Evolutionary conservation across 768 basidiomycete species (phyloP).

Genomic region (Dentipellis fragilis): DNA sequence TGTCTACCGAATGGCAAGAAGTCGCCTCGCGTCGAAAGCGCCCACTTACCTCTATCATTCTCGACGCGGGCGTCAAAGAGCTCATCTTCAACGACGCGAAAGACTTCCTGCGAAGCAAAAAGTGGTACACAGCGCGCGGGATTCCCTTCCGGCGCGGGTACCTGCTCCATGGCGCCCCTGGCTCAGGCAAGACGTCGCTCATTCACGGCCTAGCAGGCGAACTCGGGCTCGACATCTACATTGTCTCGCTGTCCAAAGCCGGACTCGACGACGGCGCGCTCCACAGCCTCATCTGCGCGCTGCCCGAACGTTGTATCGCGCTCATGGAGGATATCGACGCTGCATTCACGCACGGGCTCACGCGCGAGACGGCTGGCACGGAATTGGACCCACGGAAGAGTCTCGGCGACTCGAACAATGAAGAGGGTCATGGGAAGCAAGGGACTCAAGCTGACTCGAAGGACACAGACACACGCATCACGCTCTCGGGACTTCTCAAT

Average conservation of each 20-base stretch:
- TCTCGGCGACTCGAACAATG: not conserved
- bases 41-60: slow-evolving; percentile 53
- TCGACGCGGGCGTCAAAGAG: slow-evolving; percentile 62
- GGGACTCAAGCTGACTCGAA: slow-evolving; percentile 29
- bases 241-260: slow-evolving; percentile 54
- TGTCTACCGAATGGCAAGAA: slow-evolving; percentile 37
- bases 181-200: slow-evolving; percentile 70
- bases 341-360: slow-evolving; percentile 44
- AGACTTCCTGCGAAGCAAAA: slow-evolving; percentile 59
- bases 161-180: slow-evolving; percentile 64
- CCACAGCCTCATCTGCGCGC: slow-evolving; percentile 43
- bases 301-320: slow-evolving; percentile 63
- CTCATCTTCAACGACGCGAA: slow-evolving; percentile 55
- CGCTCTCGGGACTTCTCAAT: slow-evolving; percentile 66
- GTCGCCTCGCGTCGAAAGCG: slow-evolving; percentile 54
- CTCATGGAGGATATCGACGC: slow-evolving; percentile 84
- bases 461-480: slow-evolving; percentile 29
- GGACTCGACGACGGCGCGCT: slow-evolving; percentile 56
- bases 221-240: slow-evolving; percentile 62
- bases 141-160: slow-evolving; percentile 79
- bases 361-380: slow-evolving; percentile 32
- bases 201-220: slow-evolving; percentile 72
- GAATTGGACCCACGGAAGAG: slow-evolving; percentile 7
- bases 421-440: slow-evolving; percentile 25
- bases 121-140: slow-evolving; percentile 64